These are phyloP conservation scores for Lasiosphaeris hirsuta DNA, from an alignment of 495 filamentous ascomycete species.

Conservation along the genomic window DNA sequence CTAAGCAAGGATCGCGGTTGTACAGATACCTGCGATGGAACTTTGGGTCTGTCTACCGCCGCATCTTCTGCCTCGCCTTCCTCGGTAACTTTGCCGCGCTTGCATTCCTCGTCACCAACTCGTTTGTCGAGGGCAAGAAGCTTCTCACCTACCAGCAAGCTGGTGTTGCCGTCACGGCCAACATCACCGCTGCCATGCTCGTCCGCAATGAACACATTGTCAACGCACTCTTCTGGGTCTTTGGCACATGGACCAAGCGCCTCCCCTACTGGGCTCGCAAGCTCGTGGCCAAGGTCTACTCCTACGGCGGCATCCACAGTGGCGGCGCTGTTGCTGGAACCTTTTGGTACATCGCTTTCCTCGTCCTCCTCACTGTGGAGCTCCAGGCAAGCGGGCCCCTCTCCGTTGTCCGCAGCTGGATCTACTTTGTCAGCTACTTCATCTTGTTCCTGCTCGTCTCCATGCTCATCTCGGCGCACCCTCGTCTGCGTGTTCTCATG, in stretches of 20 bases:
- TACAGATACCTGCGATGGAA: conserved; percentile 34
- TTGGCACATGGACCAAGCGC: conserved; percentile 52
- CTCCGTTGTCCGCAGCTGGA: conserved; percentile 46
- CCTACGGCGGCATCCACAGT: conserved; percentile 74
- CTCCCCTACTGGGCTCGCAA: conserved; percentile 62
- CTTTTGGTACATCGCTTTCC: conserved; percentile 62
- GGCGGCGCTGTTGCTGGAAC: conserved; percentile 65
- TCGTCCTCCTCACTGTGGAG: conserved; percentile 34
- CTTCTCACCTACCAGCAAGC: conserved; percentile 25
- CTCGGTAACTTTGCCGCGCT: conserved; percentile 29
- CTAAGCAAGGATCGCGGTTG: conserved; percentile 26
- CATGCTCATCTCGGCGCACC: conserved; percentile 47
- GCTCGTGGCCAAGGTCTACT: conserved; percentile 69
- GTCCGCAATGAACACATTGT: conserved; percentile 74
- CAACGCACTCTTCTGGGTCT: conserved; percentile 64
- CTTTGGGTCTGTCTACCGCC: conserved; percentile 36
- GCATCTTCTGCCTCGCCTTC: conserved; percentile 34
- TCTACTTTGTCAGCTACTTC: conserved; percentile 42
- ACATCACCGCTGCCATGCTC: conserved; percentile 48
- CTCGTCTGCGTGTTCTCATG: conserved; percentile 47
- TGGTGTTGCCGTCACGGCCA: conserved; percentile 43
- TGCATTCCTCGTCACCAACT: conserved; percentile 14
- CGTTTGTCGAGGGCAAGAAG: not conserved
- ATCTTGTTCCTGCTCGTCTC: conserved; percentile 40
- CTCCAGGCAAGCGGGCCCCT: conserved; percentile 42